Conservation (phyloP, 192 early-diverging fungal species). For the Backusella macrospora region DNA sequence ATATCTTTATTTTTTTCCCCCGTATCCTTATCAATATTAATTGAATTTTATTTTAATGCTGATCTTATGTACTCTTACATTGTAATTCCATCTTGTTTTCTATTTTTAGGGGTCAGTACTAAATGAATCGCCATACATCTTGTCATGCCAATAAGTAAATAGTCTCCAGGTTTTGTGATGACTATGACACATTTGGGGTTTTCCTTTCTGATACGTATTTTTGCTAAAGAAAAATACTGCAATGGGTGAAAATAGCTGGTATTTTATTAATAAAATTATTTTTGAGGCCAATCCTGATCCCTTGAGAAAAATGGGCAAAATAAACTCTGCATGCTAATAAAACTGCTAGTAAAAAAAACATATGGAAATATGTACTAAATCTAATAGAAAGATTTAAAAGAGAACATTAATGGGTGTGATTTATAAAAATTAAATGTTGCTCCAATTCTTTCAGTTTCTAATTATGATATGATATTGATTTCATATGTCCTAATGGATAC, state of each 20-base stretch:
- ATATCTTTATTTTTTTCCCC: constrained; percentile 32
- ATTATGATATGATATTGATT: too few species aligned
- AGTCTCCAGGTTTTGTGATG: constrained; percentile 76
- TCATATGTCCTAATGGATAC: too few species aligned
- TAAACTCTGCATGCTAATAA: too few species aligned
- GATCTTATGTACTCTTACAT: background rate
- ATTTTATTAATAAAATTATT: too few species aligned
- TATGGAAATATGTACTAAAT: too few species aligned
- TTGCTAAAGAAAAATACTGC: background rate
- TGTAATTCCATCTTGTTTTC: constrained; percentile 46
- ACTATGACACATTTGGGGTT: constrained; percentile 59
- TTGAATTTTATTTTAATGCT: background rate
- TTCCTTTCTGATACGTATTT: constrained; percentile 36
- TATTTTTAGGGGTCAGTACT: constrained; percentile 48
- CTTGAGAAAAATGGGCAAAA: too few species aligned
- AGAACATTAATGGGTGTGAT: too few species aligned
- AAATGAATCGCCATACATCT: constrained; percentile 72
- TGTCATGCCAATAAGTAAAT: constrained; percentile 64
- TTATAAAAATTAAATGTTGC: too few species aligned
- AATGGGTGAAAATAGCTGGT: background rate
- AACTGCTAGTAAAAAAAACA: too few species aligned
- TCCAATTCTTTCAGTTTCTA: too few species aligned
- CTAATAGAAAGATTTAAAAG: too few species aligned
- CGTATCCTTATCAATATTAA: background rate
- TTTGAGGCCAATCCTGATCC: too few species aligned